phyloP scores from a whole-genome alignment of 352 stramenopile genomes.

The Aphanomyces cochlioides region DNA sequence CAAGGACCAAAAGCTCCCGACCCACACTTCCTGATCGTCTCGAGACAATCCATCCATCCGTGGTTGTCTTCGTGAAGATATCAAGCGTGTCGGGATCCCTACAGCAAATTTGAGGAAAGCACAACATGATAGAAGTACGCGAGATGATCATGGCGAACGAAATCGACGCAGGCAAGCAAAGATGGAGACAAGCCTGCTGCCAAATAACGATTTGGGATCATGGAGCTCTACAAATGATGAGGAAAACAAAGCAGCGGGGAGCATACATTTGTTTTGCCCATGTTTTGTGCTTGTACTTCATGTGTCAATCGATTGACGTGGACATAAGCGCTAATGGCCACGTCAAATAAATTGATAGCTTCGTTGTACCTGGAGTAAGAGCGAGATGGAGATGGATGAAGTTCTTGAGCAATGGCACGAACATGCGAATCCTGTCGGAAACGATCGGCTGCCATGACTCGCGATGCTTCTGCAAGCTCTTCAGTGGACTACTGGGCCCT shows the following conservation, averaged over 20 bases:
- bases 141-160: neutral
- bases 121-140: neutral
- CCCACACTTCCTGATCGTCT: conserved; percentile 4
- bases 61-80: conserved; percentile 4
- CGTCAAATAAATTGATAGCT: no score
- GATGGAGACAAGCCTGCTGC: neutral
- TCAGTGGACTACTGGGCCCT: no score
- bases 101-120: neutral
- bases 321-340: neutral
- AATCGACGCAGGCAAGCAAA: neutral
- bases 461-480: no score
- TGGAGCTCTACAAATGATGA: neutral
- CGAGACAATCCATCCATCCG: conserved; percentile 15
- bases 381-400: no score
- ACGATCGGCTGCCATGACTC: no score
- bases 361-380: no score
- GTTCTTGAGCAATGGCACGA: neutral
- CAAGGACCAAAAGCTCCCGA: neutral
- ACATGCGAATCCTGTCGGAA: neutral
- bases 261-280: conserved; percentile 9
- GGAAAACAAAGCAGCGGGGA: neutral
- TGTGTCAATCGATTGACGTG: conserved; percentile 11
- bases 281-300: conserved; percentile 7
- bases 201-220: neutral
- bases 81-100: conserved; percentile 4